These are phyloP conservation scores for Aspergillus bridgeri DNA, from an alignment of 495 filamentous ascomycete species.

Conservation along the genomic window DNA sequence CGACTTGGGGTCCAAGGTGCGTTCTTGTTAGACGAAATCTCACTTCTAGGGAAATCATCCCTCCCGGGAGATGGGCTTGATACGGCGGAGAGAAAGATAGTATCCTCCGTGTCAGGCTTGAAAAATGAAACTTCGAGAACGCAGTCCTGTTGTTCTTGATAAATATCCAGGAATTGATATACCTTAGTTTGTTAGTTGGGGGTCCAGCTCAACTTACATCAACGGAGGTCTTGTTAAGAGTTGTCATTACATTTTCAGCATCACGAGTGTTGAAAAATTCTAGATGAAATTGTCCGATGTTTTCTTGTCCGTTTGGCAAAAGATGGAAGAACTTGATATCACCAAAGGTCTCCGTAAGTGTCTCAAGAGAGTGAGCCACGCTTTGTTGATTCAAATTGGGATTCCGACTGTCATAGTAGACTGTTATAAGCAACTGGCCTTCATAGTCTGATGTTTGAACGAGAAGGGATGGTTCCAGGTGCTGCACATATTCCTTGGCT, in stretches of 20 bases:
- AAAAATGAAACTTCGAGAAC: constrained; percentile 27
- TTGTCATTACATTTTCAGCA: constrained; percentile 32
- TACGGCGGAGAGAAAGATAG: constrained; percentile 5
- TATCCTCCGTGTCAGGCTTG: constrained; percentile 23
- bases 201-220: constrained; percentile 38
- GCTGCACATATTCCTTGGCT: constrained; percentile 33
- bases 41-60: constrained; percentile 8
- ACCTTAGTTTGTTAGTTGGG: not conserved
- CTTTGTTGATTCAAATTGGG: constrained; percentile 17
- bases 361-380: constrained; percentile 33
- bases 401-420: constrained; percentile 26
- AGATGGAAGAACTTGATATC: constrained; percentile 50
- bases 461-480: constrained; percentile 19
- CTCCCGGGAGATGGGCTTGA: constrained; percentile 16
- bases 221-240: constrained; percentile 43
- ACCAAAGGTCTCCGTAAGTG: constrained; percentile 50
- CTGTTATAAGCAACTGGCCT: constrained; percentile 29
- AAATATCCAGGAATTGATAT: not conserved
- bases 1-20: constrained; percentile 14
- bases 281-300: constrained; percentile 30
- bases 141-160: constrained; percentile 19
- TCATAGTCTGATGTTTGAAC: constrained; percentile 37
- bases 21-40: constrained; percentile 11
- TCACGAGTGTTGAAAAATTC: constrained; percentile 55
- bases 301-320: constrained; percentile 28